phyloP scores from a whole-genome alignment of 2,329 filamentous ascomycete genomes.

The Drechslerella stenobrocha region DNA sequence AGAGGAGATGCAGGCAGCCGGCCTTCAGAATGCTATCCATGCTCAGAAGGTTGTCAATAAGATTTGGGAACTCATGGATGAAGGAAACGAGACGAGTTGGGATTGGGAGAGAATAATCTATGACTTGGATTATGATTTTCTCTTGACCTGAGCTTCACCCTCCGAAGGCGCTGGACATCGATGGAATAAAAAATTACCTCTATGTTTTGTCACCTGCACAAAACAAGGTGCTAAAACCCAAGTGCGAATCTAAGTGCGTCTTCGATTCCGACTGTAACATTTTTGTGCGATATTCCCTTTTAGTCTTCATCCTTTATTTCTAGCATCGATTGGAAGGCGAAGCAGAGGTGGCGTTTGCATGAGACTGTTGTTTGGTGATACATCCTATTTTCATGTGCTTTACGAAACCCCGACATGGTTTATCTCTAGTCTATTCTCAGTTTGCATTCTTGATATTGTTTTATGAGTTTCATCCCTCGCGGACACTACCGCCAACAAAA shows the following conservation, averaged over 20 bases:
- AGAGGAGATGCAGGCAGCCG: constrained; percentile 62
- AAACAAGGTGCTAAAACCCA: not conserved
- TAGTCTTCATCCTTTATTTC: constrained; percentile 14
- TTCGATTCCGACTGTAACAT: constrained; percentile 47
- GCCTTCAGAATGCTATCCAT: constrained; percentile 63
- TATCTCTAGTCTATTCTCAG: not conserved
- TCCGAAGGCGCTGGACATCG: not conserved
- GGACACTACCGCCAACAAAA: not conserved
- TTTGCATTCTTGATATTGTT: constrained; percentile 10
- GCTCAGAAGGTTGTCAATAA: constrained; percentile 63
- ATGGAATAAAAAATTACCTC: not conserved
- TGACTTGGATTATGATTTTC: constrained; percentile 64
- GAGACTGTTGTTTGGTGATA: constrained; percentile 33
- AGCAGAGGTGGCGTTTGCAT: constrained; percentile 45
- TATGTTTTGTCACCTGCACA: no score
- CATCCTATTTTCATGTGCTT: no score
- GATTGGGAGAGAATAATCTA: constrained; percentile 67
- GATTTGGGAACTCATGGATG: constrained; percentile 66
- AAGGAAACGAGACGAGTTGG: constrained; percentile 62
- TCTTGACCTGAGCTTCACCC: constrained; percentile 61
- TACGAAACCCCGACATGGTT: not conserved
- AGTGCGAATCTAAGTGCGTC: constrained; percentile 44
- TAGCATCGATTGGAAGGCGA: constrained; percentile 30
- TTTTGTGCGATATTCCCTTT: constrained; percentile 43
- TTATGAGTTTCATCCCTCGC: not conserved